Evolutionary conservation across 192 early-diverging fungal genomes (phyloP).

Genomic region (Rhizophagus clarus): DNA sequence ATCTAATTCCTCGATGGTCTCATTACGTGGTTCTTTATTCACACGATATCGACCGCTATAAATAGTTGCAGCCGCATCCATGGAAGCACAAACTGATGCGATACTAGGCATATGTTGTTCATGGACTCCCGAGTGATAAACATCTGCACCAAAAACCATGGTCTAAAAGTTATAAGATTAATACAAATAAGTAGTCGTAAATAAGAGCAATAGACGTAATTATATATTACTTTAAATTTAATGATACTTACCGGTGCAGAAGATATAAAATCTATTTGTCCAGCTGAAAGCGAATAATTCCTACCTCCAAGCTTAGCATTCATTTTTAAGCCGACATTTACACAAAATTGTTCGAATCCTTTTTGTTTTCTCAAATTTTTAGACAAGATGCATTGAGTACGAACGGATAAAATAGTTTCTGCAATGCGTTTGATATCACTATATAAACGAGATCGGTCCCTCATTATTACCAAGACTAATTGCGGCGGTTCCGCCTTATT

Average conservation of each 20-base stretch:
- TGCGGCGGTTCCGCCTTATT: neutral
- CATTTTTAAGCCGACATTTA: neutral
- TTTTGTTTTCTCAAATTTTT: neutral
- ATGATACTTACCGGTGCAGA: neutral
- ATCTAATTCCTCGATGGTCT: conserved; percentile 65
- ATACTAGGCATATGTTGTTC: conserved; percentile 16
- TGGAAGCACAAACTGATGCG: conserved; percentile 43
- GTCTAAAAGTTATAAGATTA: neutral
- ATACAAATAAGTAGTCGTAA: too few relatives aligned
- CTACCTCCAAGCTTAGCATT: conserved; percentile 8
- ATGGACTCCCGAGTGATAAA: conserved; percentile 20
- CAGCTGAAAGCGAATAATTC: neutral
- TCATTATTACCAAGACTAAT: neutral
- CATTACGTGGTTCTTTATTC: conserved; percentile 56
- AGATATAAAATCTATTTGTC: neutral
- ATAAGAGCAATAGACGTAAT: too few relatives aligned
- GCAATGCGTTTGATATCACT: neutral
- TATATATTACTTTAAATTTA: too few relatives aligned
- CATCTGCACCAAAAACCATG: neutral
- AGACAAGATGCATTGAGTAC: neutral
- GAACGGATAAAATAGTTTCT: neutral
- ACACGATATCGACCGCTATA: conserved; percentile 53
- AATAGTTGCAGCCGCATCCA: conserved; percentile 55
- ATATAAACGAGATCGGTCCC: neutral
- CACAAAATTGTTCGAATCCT: conserved; percentile 16